Evolutionary conservation across 805 yeast genomes (phyloP).

Genomic region (Suhomyces prunicola): DNA sequence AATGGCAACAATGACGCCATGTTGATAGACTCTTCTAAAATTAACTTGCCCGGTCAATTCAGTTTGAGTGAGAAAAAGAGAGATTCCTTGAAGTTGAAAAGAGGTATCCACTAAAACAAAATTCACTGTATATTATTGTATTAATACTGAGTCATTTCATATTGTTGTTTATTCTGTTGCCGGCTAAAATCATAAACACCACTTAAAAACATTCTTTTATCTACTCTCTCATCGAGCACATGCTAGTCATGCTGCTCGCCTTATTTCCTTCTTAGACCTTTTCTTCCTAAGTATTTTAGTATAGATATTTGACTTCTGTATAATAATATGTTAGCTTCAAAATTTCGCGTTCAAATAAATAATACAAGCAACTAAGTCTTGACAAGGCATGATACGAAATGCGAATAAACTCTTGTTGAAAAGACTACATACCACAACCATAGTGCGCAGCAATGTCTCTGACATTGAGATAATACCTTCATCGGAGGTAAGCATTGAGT

Average conservation of each 20-base stretch:
- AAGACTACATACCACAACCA: not conserved
- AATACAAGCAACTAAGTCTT: not conserved
- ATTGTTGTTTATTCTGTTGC: not conserved
- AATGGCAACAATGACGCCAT: conserved; percentile 9
- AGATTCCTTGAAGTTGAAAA: conserved; percentile 42
- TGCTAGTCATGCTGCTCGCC: not conserved
- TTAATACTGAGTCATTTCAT: not conserved
- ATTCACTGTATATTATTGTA: not conserved
- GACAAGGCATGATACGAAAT: not conserved
- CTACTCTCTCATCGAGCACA: not conserved
- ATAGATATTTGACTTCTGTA: not conserved
- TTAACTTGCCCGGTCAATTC: conserved; percentile 30
- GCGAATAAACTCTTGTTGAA: not conserved
- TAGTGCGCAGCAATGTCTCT: not conserved
- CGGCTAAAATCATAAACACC: not conserved
- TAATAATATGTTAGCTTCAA: not conserved
- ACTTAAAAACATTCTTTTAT: not conserved
- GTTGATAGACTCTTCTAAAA: conserved; percentile 12
- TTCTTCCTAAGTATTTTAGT: not conserved
- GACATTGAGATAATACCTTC: not conserved
- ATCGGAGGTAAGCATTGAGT: not conserved
- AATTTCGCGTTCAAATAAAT: not conserved
- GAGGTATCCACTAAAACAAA: conserved; percentile 37
- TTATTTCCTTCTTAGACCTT: not conserved
- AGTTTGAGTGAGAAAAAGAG: conserved; percentile 44